A percentile compares a stretch with the other conserved stretches of the same genome.
Conservation (phyloP, 495 filamentous ascomycete species). For the Xylaria flabelliformis region DNA sequence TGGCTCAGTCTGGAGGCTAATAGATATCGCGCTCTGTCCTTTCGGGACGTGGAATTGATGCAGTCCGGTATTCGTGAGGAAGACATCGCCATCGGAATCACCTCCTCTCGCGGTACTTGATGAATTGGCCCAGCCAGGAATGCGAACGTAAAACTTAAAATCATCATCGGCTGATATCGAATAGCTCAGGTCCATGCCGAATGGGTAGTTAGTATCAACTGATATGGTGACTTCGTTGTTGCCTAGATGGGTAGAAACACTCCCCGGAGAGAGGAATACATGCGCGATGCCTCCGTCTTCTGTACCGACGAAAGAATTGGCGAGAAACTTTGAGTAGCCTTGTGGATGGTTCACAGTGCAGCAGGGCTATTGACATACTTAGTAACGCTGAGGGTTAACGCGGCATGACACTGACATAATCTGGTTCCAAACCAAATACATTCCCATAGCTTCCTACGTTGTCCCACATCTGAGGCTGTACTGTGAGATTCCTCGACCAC, state of each 20-base stretch:
- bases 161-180: constrained; percentile 48
- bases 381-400: constrained; percentile 16
- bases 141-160: constrained; percentile 59
- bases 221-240: constrained; percentile 37
- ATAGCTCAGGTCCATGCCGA: constrained; percentile 55
- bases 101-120: constrained; percentile 36
- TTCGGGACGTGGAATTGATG: constrained; percentile 45
- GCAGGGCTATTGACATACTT: constrained; percentile 50
- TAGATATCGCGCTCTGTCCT: constrained; percentile 41
- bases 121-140: constrained; percentile 54
- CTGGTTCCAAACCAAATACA: constrained; percentile 53
- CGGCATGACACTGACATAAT: constrained; percentile 37
- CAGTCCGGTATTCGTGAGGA: constrained; percentile 41
- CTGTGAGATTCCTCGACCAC: constrained; percentile 49
- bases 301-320: constrained; percentile 40
- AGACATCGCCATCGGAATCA: constrained; percentile 22
- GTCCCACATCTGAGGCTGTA: constrained; percentile 53
- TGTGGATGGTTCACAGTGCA: constrained; percentile 70
- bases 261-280: constrained; percentile 49
- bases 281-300: constrained; percentile 51
- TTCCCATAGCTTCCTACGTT: constrained; percentile 54
- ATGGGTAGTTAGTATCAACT: constrained; percentile 59
- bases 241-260: constrained; percentile 39
- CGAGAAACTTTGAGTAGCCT: constrained; percentile 64
- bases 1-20: constrained; percentile 41